Evolutionary conservation across 1,284 basidiomycete genomes (phyloP).

Genomic region (Stereum hirsutum): DNA sequence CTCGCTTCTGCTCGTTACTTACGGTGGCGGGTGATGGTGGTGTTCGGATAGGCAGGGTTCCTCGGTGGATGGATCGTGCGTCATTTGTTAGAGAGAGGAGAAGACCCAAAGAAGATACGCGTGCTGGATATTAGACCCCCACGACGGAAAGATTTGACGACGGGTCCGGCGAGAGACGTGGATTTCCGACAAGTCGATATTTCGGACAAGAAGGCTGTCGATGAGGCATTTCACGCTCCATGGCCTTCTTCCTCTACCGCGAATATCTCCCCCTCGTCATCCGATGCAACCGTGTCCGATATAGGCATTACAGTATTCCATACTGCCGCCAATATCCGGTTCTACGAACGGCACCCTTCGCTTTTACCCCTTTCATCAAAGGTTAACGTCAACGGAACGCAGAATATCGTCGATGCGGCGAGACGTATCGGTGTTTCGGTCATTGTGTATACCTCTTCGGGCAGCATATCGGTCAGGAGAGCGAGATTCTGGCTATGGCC

Average conservation of each 20-base stretch:
- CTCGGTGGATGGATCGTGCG: conserved; percentile 69
- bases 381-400: conserved; percentile 58
- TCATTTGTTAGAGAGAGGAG: conserved; percentile 57
- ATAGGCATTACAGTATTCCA: conserved; percentile 67
- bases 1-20: neutral
- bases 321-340: conserved; percentile 67
- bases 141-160: conserved; percentile 39
- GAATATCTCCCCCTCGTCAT: conserved; percentile 12
- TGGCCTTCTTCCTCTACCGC: conserved; percentile 31
- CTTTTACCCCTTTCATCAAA: conserved; percentile 43
- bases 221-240: conserved; percentile 51
- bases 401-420: conserved; percentile 48
- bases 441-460: conserved; percentile 58
- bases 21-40: neutral
- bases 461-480: conserved; percentile 41
- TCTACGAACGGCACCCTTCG: conserved; percentile 49
- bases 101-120: conserved; percentile 55
- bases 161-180: conserved; percentile 37
- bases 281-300: conserved; percentile 12
- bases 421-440: conserved; percentile 34
- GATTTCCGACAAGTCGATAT: conserved; percentile 53
- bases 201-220: conserved; percentile 38
- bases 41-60: conserved; percentile 48
- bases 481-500: conserved; percentile 60
- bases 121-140: conserved; percentile 57